Base-by-base conservation (phyloP, 1,284 basidiomycete species). In the Cryptococcus neoformans region DNA sequence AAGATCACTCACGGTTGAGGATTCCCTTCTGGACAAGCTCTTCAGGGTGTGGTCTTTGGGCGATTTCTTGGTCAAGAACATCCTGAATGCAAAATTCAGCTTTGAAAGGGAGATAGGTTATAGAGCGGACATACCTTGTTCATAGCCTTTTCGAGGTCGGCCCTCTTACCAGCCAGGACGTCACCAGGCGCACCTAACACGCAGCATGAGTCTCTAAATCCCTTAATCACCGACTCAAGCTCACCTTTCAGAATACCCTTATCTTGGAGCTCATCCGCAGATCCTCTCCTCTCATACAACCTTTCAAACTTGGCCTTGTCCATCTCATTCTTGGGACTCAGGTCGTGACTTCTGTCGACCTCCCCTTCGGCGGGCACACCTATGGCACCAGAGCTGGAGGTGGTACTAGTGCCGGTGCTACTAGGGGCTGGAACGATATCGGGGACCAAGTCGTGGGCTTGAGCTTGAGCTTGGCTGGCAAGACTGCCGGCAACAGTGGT, bases 231-330 rank as follows among this genome's bases (percentile, higher is more conserved):
- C 16, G 40, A 50, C 10, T 21, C 14, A 12, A 5, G 69, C 79
- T 54, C 58, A 84, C 87, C 85, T 78, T 89, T 89, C 59, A 90
- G 81, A 60, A 90, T 89, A 68, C 87, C 87, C 63, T 85, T 83
- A 49, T 86, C 84, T 59, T 88, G 81, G 44, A 90, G 81, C 56
- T 88, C 85, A 46, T 82, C 74, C 68, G 85, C 84, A 12, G 84
- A 81, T 8, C 85, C 82, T 40, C 87, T 80, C 35, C 81, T 77
- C 44, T 77, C 79, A 52, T 88, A 78, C 47, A 81, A 78, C 68
- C 82, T 83, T 75, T 88, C 87, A 55, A 89, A 80, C 64, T 79
- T 80, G 39, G 62, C 64, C 54, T 62, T 64, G 55, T 80, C 68
- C 46, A 63, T 58, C 59, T 71, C 53, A 63, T 69, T 63, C 54